A percentile compares a stretch with the other conserved stretches of the same genome.
These are phyloP conservation scores for Rhodomyrtus tomentosa DNA, from an alignment of 345 rosid genomes.

Conservation along the genomic window DNA sequence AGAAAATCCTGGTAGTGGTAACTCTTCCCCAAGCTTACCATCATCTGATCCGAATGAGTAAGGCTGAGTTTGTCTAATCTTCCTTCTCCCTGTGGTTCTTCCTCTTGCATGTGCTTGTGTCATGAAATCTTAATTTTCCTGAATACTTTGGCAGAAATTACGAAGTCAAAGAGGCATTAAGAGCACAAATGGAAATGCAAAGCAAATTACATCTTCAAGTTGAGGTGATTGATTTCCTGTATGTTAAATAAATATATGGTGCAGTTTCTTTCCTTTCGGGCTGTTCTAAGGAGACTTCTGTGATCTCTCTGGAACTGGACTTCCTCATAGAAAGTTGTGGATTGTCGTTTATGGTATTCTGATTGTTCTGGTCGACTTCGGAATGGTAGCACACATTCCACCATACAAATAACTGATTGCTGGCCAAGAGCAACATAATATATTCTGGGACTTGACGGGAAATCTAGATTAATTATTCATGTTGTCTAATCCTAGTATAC, in stretches of 20 bases:
- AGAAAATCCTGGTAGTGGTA: constrained; percentile 24
- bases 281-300: not conserved
- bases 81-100: not conserved
- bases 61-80: constrained; percentile 7
- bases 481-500: not conserved
- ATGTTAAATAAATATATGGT: not conserved
- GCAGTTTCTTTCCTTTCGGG: not conserved
- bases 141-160: constrained; percentile 25
- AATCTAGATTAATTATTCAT: not conserved
- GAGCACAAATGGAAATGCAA: constrained; percentile 80
- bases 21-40: constrained; percentile 27
- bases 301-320: not conserved
- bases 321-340: not conserved
- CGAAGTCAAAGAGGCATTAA: constrained; percentile 61
- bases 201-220: constrained; percentile 73
- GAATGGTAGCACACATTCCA: not conserved
- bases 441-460: not conserved
- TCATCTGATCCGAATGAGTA: constrained; percentile 60
- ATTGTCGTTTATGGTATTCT: not conserved
- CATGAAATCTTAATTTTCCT: not conserved
- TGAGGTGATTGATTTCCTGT: constrained; percentile 28
- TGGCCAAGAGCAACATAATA: not conserved
- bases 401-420: not conserved
- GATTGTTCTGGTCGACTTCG: not conserved
- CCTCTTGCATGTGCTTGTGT: not conserved